Base-by-base conservation (phyloP, 495 filamentous ascomycete species). In the Rhypophila decipiens region DNA sequence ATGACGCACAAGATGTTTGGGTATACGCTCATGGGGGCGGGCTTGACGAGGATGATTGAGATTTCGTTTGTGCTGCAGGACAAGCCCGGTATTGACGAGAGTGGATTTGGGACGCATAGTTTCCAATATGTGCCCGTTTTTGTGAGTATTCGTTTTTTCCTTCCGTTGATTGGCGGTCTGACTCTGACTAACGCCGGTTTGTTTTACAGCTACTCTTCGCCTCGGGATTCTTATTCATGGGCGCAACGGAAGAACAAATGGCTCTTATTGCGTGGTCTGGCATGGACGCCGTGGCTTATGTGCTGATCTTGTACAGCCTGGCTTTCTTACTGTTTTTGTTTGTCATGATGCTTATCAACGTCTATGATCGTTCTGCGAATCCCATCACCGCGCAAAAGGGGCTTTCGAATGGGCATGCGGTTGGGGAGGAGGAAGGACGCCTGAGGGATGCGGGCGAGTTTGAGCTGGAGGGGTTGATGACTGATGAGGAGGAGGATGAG, bases 201-300 rank as follows among this genome's bases (percentile, higher is more conserved):
- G n/a, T n/a, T n/a, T n/a, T n/a, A n/a, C 44, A 95, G 88, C 78
- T 97, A 18, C 80, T 97, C 17, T 95, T 85, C 58, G 89, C 93
- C 34, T 89, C 93, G 3, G 93, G 93, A 23, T 94, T 98, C 68
- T 76, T 96, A 44, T 97, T 98, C 73, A 94, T 96, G 89, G 85
- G 87, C 42, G 93, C 94, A 20, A 96, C 87, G 2, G 93, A 98
- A 64, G 91, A 97, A 63, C 91, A 98, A 61, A 91, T 97, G 85
- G 57, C 74, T 29, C 68, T 96, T 1, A 68, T 97, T 11, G 68
- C 76, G 38, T 71, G 76, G 38, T 83, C 83, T 3, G 77, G 83
- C 44, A 82, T 97, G 59, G 87, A 86, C 31, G 86, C 94, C 61
- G 88, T 97, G 37, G 84, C 90, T 10, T 97, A 97, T 63, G 73